These are phyloP conservation scores for Apiotrichum sp. DNA, from an alignment of 1,284 basidiomycete species.

Conservation along the genomic window DNA sequence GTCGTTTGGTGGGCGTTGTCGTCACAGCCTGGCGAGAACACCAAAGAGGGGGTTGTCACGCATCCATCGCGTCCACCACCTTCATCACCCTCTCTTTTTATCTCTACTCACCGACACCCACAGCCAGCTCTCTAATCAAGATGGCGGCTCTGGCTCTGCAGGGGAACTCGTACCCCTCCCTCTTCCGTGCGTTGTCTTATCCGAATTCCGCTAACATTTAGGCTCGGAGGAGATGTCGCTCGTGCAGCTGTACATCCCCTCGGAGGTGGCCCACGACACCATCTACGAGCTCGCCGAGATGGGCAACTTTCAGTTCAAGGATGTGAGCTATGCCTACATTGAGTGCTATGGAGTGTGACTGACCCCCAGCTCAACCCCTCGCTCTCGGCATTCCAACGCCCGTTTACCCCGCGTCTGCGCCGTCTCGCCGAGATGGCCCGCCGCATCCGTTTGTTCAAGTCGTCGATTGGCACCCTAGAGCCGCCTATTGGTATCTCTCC, in stretches of 20 bases:
- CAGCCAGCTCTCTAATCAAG: neutral
- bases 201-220: slow-evolving; percentile 37
- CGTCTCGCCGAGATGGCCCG: slow-evolving; percentile 94
- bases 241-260: slow-evolving; percentile 95
- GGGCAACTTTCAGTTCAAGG: slow-evolving; percentile 95
- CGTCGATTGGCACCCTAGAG: slow-evolving; percentile 74
- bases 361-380: slow-evolving; percentile 74
- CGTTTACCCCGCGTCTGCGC: slow-evolving; percentile 92
- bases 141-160: slow-evolving; percentile 14
- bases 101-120: too few species aligned
- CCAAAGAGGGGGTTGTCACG: too few species aligned
- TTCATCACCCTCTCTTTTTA: too few species aligned
- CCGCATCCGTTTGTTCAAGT: slow-evolving; percentile 80
- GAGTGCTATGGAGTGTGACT: too few species aligned
- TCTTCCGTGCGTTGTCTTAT: slow-evolving; percentile 63
- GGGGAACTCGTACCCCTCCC: slow-evolving; percentile 57
- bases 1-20: too few species aligned
- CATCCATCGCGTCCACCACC: too few species aligned
- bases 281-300: slow-evolving; percentile 92
- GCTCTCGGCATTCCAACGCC: slow-evolving; percentile 96
- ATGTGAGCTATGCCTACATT: slow-evolving; percentile 55
- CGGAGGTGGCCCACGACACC: slow-evolving; percentile 94
- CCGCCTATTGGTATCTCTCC: slow-evolving; percentile 69
- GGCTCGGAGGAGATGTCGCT: slow-evolving; percentile 96
- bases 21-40: too few species aligned